Evolutionary conservation across 2,329 filamentous ascomycete genomes (phyloP).

Genomic region (Pseudofabraea citricarpa): DNA sequence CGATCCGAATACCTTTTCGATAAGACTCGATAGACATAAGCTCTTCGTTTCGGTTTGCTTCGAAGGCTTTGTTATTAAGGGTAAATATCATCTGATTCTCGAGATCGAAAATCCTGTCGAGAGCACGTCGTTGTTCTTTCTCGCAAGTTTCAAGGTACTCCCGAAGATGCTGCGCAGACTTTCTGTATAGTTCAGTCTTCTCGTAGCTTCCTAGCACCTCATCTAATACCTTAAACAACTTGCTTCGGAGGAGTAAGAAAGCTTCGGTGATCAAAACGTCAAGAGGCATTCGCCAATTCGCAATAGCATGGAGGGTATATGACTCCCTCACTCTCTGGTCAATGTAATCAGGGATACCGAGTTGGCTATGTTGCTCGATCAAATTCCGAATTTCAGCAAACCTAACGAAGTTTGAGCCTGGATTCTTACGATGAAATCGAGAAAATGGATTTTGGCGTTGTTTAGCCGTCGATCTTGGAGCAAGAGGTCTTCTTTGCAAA

Average conservation of each 20-base stretch:
- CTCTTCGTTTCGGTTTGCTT: conserved; percentile 38
- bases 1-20: conserved; percentile 28
- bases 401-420: conserved; percentile 2
- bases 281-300: conserved; percentile 52
- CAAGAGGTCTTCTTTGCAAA: too few relatives aligned
- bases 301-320: conserved; percentile 51
- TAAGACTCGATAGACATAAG: conserved; percentile 27
- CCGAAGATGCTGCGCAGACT: conserved; percentile 5
- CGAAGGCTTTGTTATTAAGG: conserved; percentile 31
- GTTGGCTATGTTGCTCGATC: conserved; percentile 48
- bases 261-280: conserved; percentile 26
- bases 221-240: conserved; percentile 22
- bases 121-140: not conserved
- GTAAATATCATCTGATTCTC: conserved; percentile 14
- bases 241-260: conserved; percentile 39
- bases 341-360: conserved; percentile 54
- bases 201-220: conserved; percentile 5
- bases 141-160: conserved; percentile 8
- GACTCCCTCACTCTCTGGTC: conserved; percentile 56
- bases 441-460: not conserved
- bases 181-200: conserved; percentile 11
- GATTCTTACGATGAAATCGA: conserved; percentile 3
- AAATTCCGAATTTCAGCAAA: conserved; percentile 44
- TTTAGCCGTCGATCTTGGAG: not conserved
- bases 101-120: conserved; percentile 7